phyloP scores from a whole-genome alignment of 2,329 filamentous ascomycete genomes.

The Fusarium scirpi region DNA sequence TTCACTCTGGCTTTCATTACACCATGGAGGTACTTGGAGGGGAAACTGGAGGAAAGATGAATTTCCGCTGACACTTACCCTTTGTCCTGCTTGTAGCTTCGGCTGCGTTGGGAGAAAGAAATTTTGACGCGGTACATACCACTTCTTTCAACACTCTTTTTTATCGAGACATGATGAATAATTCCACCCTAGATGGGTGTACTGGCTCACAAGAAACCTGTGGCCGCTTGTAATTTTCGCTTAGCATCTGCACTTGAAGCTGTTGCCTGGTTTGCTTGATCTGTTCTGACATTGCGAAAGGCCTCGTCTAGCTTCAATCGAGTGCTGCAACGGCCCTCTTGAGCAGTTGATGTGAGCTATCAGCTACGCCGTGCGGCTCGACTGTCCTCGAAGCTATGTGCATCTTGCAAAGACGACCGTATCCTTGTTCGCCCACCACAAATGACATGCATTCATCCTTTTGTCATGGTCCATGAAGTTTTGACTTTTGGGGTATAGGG shows the following conservation, averaged over 20 bases:
- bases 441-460: not conserved
- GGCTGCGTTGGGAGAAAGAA: conserved; percentile 54
- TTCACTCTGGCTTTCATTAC: conserved; percentile 75
- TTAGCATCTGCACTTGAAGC: not conserved
- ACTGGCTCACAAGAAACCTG: not conserved
- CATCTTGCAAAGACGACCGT: not conserved
- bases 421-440: not conserved
- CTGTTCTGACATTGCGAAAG: not conserved
- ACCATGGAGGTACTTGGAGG: conserved; percentile 70
- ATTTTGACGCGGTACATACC: conserved; percentile 53
- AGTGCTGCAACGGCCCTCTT: not conserved
- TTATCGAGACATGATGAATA: not conserved
- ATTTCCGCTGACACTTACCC: conserved; percentile 61
- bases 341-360: not conserved
- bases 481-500: not conserved
- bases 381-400: not conserved
- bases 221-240: not conserved
- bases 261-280: not conserved
- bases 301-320: not conserved
- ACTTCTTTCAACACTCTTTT: not conserved
- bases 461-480: not conserved
- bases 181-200: not conserved
- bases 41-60: conserved; percentile 78
- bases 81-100: conserved; percentile 56
- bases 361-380: not conserved